Conservation (phyloP, 139 green algal genomes). For the Diplosphaera chodatii region DNA sequence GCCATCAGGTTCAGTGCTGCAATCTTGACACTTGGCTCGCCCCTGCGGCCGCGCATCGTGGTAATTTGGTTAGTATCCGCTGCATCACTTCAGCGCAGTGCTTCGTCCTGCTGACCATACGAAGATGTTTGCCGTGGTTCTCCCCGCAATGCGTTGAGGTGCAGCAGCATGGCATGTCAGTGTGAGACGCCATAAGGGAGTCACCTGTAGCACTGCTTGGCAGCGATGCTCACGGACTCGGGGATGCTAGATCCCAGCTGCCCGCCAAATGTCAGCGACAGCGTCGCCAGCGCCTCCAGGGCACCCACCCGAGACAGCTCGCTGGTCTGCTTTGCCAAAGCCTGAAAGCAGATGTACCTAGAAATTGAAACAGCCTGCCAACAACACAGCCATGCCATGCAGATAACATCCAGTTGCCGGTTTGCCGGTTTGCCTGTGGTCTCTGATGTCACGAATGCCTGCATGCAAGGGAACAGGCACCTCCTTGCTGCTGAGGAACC, state of each 20-base stretch:
- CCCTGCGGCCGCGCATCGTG: not conserved
- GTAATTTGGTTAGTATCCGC: too few species aligned
- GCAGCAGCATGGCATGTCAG: not conserved
- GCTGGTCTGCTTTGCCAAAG: not conserved
- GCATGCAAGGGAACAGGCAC: too few species aligned
- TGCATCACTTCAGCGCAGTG: too few species aligned
- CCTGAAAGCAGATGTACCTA: too few species aligned
- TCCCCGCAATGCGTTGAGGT: too few species aligned
- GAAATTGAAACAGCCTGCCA: too few species aligned
- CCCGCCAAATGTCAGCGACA: slow-evolving; percentile 44
- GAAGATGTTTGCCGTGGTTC: too few species aligned
- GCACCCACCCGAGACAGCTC: slow-evolving; percentile 46
- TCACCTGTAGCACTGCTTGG: slow-evolving; percentile 35
- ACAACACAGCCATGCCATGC: too few species aligned
- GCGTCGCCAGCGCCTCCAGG: slow-evolving; percentile 51
- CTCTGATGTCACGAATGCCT: too few species aligned
- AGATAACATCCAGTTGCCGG: too few species aligned
- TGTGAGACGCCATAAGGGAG: not conserved
- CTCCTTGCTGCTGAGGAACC: slow-evolving; percentile 55
- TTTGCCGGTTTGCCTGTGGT: too few species aligned
- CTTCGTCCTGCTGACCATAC: too few species aligned
- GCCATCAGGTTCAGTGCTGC: slow-evolving; percentile 50
- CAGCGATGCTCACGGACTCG: slow-evolving; percentile 40
- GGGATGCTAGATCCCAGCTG: slow-evolving; percentile 38
- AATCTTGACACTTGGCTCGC: slow-evolving; percentile 22